Evolutionary conservation across 345 rosid genomes (phyloP).

Genomic region (Arabis alpina): DNA sequence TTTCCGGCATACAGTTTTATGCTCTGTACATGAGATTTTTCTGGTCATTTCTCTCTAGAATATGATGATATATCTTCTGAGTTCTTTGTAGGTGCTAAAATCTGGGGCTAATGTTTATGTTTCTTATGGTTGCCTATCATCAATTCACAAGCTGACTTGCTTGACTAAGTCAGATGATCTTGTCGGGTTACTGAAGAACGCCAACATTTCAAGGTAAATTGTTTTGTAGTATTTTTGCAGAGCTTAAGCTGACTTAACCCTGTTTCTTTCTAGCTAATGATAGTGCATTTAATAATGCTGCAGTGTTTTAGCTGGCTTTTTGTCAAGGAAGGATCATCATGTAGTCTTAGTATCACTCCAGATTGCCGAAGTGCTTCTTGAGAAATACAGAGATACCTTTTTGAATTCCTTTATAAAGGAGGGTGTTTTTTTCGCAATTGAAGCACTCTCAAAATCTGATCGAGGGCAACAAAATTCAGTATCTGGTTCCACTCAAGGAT

Average conservation of each 20-base stretch:
- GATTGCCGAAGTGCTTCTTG: constrained; percentile 70
- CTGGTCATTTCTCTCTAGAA: constrained; percentile 24
- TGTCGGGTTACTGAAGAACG: constrained; percentile 59
- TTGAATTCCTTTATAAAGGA: constrained; percentile 79
- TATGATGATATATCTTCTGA: constrained; percentile 31
- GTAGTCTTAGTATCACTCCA: constrained; percentile 70
- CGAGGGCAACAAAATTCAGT: constrained; percentile 46
- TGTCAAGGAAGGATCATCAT: constrained; percentile 84
- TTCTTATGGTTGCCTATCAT: constrained; percentile 81
- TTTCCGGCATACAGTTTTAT: constrained; percentile 23
- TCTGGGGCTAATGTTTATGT: constrained; percentile 82
- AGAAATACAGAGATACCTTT: constrained; percentile 65
- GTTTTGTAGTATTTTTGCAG: constrained; percentile 1
- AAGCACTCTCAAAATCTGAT: constrained; percentile 62
- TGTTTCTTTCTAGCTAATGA: constrained; percentile 34
- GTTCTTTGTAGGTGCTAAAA: constrained; percentile 67
- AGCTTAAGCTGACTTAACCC: constrained; percentile 50
- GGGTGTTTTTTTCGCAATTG: constrained; percentile 81
- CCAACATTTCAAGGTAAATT: constrained; percentile 76
- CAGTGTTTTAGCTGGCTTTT: constrained; percentile 91
- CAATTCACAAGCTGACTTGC: constrained; percentile 67
- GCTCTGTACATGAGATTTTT: constrained; percentile 20
- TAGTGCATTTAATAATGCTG: constrained; percentile 37
- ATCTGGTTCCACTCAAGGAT: constrained; percentile 44
- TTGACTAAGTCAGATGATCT: constrained; percentile 71